Percentiles rank a stretch among this genome's conserved stretches.
Evolutionary conservation across 345 rosid species (phyloP).

Genomic region (Salix caprea): DNA sequence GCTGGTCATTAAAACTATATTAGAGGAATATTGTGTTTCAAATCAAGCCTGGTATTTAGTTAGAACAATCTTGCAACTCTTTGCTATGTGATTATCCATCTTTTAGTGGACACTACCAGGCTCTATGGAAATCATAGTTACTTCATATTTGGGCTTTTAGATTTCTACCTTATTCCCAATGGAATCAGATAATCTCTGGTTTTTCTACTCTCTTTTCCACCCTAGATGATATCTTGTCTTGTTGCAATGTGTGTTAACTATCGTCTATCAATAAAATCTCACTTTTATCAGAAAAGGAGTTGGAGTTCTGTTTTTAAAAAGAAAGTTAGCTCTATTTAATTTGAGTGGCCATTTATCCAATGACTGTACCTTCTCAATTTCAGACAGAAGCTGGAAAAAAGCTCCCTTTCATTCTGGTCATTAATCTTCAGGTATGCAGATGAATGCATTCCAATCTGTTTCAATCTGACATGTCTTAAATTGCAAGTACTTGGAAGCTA

Average conservation of each 20-base stretch:
- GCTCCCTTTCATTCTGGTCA: conserved; percentile 79
- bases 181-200: background rate
- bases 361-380: conserved; percentile 21
- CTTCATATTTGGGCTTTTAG: background rate
- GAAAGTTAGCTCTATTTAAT: background rate
- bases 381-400: conserved; percentile 87
- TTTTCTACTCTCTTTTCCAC: background rate
- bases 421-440: conserved; percentile 81
- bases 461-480: background rate
- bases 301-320: background rate
- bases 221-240: background rate
- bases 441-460: conserved; percentile 5
- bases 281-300: background rate
- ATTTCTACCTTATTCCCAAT: background rate
- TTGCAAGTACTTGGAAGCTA: background rate
- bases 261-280: background rate
- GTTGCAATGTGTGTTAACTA: background rate
- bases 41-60: background rate
- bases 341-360: background rate
- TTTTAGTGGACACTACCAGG: background rate
- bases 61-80: background rate
- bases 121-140: background rate
- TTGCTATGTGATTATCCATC: background rate
- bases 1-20: background rate
- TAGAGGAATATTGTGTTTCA: background rate